Evolutionary conservation across 192 early-diverging fungal genomes (phyloP), one percentile per base, ranked within the genome.

Genomic region (Backusella westeae): DNA sequence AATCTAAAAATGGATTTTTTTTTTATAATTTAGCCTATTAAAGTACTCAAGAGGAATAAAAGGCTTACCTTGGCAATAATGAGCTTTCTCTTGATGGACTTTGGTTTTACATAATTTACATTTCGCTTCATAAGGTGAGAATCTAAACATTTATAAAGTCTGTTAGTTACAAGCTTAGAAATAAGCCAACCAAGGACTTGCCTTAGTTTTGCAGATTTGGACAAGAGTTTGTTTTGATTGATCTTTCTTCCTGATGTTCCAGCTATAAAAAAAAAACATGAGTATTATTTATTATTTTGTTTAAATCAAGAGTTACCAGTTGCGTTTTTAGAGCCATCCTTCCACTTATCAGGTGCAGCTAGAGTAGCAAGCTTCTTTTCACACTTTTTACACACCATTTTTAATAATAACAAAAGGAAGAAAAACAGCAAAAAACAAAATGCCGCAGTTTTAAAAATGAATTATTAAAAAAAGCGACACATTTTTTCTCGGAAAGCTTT

Each of bases 291-390:
- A 3, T 39, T 53, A 7, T 52, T 39, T 46, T 39, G 0, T 69
- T 66, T 21, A 73, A 82, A 21, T 2, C 29, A n/a, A 6, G 4
- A 39, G 19, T 77, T 86, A 77, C 87, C 83, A 38, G 75, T 77
- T 9, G 82, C 74, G 32, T 91, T 91, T 26, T 87, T 82, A 36
- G 89, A 87, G 6, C 89, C 89, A 36, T 88, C 89, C 26, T 91
- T 91, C 89, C 89, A 91, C 49, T 88, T 91, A 71, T 91, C 89
- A 34, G 89, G 86, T 34, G 82, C 84, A 71, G 87, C 87, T 32
- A 91, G 84, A 74, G 85, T 87, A 34, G 83, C 63, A 46, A 91
- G 67, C 53, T 90, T 90, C 82, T 90, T 90, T 84, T 90, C 89
- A 56, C 87, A 88, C 63, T 87, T 87, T 56, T 83, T 76, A 39